Base-by-base conservation (phyloP, 2,329 filamentous ascomycete species). In the Aureobasidium subglaciale region DNA sequence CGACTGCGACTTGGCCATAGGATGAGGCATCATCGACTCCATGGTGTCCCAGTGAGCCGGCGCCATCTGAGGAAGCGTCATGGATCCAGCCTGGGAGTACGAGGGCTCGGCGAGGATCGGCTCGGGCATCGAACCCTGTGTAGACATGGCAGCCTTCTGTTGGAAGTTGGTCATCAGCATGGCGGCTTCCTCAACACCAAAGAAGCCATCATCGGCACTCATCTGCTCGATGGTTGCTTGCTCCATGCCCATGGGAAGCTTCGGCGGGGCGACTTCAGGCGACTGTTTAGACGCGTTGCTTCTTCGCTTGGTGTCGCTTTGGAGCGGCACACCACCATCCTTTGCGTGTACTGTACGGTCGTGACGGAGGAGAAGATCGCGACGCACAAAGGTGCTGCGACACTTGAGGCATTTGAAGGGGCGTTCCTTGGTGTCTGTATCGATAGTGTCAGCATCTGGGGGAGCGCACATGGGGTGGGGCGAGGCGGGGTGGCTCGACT, bases 381-480 rank as follows among this genome's bases (percentile, higher is more conserved):
- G 89, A 71, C 93, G 89, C 66, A 99, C 93, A 71, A 99, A 99
- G 59, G 93, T 99, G 79, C 91, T 96, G 68, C 91, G 83, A 74
- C 93, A 99, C 77, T 99, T 99, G 78, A 90, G 81, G 75, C 93
- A 99, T 73, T 97, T 97, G 81, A 99, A 99, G 34, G 93, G 93
- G 61, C 93, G 86, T 75, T 97, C 93, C 76, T 99, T 99, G 62
- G 93, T 99, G 73, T 97, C 92, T 97, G 73, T 59, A 56, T 18
- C 50, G 50, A 38, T 2, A 35, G 24, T 15, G 46, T 57, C 48
- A 58, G 56, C 24, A n/a, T 45, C 16, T 24, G 15, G n/a, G 41
- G 6, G n/a, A 8, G 43, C 29, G 37, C 37, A 22, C 34, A 18
- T 35, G 27, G 24, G n/a, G 22, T 13, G 16, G n/a, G 27, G 38